Percentiles rank a stretch among this genome's conserved stretches.
phyloP scores from a whole-genome alignment of 164 flowering plant species.

The Nymphaea colorata region DNA sequence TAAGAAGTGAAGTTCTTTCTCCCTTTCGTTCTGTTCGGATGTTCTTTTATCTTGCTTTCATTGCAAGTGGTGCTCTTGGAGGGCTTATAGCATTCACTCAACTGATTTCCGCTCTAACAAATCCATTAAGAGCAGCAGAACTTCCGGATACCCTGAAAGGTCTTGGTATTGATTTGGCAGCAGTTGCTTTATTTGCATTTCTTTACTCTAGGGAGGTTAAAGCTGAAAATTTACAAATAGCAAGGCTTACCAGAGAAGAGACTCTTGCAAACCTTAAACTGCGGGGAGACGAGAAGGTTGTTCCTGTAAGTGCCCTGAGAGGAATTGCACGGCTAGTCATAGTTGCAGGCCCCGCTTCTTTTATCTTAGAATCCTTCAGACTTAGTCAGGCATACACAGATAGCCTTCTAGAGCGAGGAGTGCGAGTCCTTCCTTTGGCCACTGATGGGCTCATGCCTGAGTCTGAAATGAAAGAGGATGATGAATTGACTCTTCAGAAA shows the following conservation, averaged over 20 bases:
- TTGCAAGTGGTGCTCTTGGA: conserved; percentile 76
- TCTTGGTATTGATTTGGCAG: conserved; percentile 72
- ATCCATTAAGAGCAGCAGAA: conserved; percentile 40
- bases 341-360: conserved; percentile 69
- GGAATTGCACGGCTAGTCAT: conserved; percentile 84
- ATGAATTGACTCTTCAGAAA: conserved; percentile 34
- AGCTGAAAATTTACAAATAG: conserved; percentile 68
- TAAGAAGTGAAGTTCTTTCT: conserved; percentile 86
- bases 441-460: conserved; percentile 33
- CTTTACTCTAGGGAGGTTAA: conserved; percentile 59
- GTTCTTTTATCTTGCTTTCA: conserved; percentile 93
- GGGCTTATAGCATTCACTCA: conserved; percentile 69
- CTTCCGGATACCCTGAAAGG: conserved; percentile 48
- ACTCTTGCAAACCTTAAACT: conserved; percentile 74
- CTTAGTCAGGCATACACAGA: conserved; percentile 53
- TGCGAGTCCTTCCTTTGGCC: conserved; percentile 73
- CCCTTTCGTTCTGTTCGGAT: conserved; percentile 89
- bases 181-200: conserved; percentile 64
- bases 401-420: conserved; percentile 68
- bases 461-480: conserved; percentile 55
- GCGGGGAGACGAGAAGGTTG: conserved; percentile 48
- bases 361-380: conserved; percentile 48
- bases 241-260: conserved; percentile 84
- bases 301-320: conserved; percentile 49
- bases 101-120: conserved; percentile 52